Base-by-base conservation (phyloP, 192 early-diverging fungal genomes). In the Thamnidium elegans region DNA sequence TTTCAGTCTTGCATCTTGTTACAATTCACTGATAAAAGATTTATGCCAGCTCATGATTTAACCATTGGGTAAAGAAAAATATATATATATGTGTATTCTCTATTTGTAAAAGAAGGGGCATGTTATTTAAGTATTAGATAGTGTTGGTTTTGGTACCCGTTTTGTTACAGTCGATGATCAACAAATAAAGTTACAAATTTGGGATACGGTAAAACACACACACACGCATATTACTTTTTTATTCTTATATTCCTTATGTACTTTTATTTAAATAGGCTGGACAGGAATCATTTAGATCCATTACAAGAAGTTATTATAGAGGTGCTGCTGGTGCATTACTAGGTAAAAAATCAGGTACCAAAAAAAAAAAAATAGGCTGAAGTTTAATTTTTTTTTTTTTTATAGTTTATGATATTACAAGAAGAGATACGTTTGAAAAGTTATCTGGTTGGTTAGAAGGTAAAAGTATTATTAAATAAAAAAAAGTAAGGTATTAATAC, bases 161-260 rank as follows among this genome's bases (percentile, higher is more conserved):
- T 87, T 90, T 69, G 86, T 92, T 62, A 81, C 51, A 70, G 76
- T 89, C 10, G 85, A 90, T 54, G 86, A 86, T 48, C 92, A 92
- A 65, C 81, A 84, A 69, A 89, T 96, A 67, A 94, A 94, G 78
- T 84, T 96, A 14, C 92, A 96, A 70, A 93, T 96, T 66, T 97
- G 95, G 95, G 94, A 95, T 70, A 94, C 94, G 11, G 88, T 88
- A 71, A 69, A 48, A 17, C 46, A 31, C 45, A 31, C 31, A 7
- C 31, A 3, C 14, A 20, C 31, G 11, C 10, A 56, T 32, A 19
- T 52, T 52, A 14, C 3, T 26, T 26, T 26, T 3, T 26, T n/a
- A n/a, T 32, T 39, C 32, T 19, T 56, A 32, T 7, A 9, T 4
- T 42, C 34, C 14, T 56, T 31, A n/a, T 56, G 34, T 9, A 15